Evolutionary conservation across 2,329 filamentous ascomycete genomes (phyloP).

Genomic region (Intubia oerlemansii): DNA sequence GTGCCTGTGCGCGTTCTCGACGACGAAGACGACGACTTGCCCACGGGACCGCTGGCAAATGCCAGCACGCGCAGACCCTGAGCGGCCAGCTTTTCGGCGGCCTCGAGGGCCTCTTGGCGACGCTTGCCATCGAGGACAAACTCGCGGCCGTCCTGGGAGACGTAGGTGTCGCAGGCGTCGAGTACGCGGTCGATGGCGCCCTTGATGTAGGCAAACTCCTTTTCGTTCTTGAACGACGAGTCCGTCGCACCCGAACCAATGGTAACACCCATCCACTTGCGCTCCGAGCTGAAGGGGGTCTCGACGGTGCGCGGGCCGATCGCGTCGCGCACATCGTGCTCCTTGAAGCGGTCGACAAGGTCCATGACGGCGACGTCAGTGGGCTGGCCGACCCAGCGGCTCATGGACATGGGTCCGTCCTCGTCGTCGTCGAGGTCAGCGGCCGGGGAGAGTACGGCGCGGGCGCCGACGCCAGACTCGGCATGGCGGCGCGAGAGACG

Average conservation of each 20-base stretch:
- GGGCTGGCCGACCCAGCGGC: constrained; percentile 88
- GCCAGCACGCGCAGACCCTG: constrained; percentile 80
- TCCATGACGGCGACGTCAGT: constrained; percentile 97
- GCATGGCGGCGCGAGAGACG: constrained; percentile 53
- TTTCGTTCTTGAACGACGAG: constrained; percentile 25
- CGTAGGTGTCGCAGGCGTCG: constrained; percentile 71
- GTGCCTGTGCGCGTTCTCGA: constrained; percentile 30
- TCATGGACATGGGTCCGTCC: constrained; percentile 36
- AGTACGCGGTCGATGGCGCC: constrained; percentile 79
- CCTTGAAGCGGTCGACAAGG: constrained; percentile 71
- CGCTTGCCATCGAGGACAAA: constrained; percentile 61
- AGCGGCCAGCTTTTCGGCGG: constrained; percentile 69
- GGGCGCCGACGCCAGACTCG: constrained; percentile 49
- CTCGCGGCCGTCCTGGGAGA: constrained; percentile 70
- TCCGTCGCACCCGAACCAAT: constrained; percentile 34
- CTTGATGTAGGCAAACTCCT: constrained; percentile 79
- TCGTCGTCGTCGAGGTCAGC: constrained; percentile 45
- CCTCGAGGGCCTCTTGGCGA: constrained; percentile 52
- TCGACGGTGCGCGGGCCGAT: constrained; percentile 68
- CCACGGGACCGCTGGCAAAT: constrained; percentile 60
- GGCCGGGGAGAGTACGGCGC: constrained; percentile 72
- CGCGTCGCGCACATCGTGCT: constrained; percentile 75
- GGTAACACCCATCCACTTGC: constrained; percentile 98
- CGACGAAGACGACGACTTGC: constrained; percentile 14
- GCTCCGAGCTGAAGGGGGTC: constrained; percentile 87